Conservation (phyloP, 768 basidiomycete species). For the Omphalotus guepiniiformis region DNA sequence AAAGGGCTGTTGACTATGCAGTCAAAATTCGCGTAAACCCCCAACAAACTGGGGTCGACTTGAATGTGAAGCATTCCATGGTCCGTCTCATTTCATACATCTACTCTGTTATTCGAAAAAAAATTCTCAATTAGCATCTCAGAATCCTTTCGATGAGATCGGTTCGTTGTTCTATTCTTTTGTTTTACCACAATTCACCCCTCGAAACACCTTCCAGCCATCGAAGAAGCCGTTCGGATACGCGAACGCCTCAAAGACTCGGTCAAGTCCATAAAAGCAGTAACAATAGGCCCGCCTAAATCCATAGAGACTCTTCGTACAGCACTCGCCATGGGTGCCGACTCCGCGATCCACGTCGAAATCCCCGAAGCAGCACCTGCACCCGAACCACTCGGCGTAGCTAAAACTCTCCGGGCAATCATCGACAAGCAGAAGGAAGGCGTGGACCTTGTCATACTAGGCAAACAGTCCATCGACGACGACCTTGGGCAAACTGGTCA, state of each 20-base stretch:
- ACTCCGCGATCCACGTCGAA: slow-evolving; percentile 89
- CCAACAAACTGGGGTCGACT: slow-evolving; percentile 92
- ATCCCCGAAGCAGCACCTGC: slow-evolving; percentile 64
- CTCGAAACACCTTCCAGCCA: slow-evolving; percentile 52
- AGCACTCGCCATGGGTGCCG: slow-evolving; percentile 97
- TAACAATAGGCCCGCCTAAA: slow-evolving; percentile 94
- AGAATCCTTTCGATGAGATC: slow-evolving; percentile 99
- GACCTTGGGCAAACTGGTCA: slow-evolving; percentile 95
- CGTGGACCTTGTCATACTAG: slow-evolving; percentile 88
- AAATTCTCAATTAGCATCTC: background rate
- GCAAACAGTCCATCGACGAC: slow-evolving; percentile 98
- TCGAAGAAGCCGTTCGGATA: slow-evolving; percentile 96
- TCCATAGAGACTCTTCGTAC: slow-evolving; percentile 88
- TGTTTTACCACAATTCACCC: background rate
- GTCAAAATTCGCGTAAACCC: slow-evolving; percentile 98
- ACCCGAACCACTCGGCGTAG: slow-evolving; percentile 90
- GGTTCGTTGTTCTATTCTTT: slow-evolving; percentile 48
- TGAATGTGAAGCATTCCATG: slow-evolving; percentile 99
- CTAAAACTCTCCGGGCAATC: slow-evolving; percentile 75
- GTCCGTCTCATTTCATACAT: slow-evolving; percentile 38
- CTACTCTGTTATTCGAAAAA: background rate
- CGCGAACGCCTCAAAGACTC: slow-evolving; percentile 75
- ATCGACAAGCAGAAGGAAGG: slow-evolving; percentile 57
- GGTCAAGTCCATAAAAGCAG: slow-evolving; percentile 83
- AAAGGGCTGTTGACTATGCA: slow-evolving; percentile 91